Conservation (phyloP, 495 filamentous ascomycete genomes). For the Cryomyces minteri region DNA sequence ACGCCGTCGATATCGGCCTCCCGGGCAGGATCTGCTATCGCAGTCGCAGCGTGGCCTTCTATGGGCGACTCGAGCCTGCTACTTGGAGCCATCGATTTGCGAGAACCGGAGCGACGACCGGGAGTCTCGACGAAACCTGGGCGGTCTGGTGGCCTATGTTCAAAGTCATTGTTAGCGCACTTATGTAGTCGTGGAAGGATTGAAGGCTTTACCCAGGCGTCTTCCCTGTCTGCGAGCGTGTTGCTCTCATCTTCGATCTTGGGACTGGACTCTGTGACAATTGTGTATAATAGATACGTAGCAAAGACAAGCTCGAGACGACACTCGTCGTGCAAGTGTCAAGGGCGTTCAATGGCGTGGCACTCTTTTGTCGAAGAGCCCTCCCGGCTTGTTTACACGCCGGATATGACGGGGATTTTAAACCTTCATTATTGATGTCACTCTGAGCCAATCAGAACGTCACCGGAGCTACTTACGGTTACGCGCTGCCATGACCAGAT, state of each 20-base stretch:
- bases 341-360: too few relatives aligned
- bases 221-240: slow-evolving; percentile 23
- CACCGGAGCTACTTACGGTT: too few relatives aligned
- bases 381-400: too few relatives aligned
- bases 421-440: too few relatives aligned
- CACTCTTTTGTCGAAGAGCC: too few relatives aligned
- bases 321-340: too few relatives aligned
- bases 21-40: slow-evolving; percentile 1
- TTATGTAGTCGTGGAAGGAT: neutral
- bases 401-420: too few relatives aligned
- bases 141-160: slow-evolving; percentile 11
- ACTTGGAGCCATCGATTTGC: slow-evolving; percentile 13
- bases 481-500: too few relatives aligned
- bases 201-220: slow-evolving; percentile 17
- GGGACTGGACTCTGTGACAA: too few relatives aligned
- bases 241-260: slow-evolving; percentile 3
- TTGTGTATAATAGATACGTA: too few relatives aligned
- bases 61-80: neutral
- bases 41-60: neutral
- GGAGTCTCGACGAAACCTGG: slow-evolving; percentile 27
- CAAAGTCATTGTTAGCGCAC: neutral
- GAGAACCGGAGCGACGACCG: slow-evolving; percentile 13
- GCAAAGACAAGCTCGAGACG: too few relatives aligned
- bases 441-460: too few relatives aligned
- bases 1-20: slow-evolving; percentile 1